These are phyloP conservation scores for Strobilomyces confusus DNA, from an alignment of 768 basidiomycete genomes.

Conservation along the genomic window DNA sequence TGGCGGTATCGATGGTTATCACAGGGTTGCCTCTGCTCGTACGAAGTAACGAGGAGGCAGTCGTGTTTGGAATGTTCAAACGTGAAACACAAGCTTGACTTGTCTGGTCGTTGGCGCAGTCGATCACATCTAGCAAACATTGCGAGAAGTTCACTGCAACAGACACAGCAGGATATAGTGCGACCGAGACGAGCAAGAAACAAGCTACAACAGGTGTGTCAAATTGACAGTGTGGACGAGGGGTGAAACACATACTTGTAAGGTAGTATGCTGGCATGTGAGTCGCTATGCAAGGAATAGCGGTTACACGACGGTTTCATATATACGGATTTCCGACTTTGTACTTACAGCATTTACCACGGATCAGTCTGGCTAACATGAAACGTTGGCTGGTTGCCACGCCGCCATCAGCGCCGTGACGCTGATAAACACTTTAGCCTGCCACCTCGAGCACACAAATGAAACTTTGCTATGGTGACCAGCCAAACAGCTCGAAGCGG, in stretches of 20 bases:
- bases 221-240: not conserved
- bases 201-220: slow-evolving; percentile 1
- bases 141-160: slow-evolving; percentile 7
- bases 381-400: no score
- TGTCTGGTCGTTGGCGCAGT: not conserved
- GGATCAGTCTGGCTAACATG: no score
- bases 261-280: slow-evolving; percentile 1
- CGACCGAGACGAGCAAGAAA: not conserved
- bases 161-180: not conserved
- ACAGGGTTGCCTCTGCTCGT: slow-evolving; percentile 7
- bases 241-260: slow-evolving; percentile 14
- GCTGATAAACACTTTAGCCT: no score
- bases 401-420: no score
- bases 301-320: not conserved
- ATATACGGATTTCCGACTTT: not conserved
- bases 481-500: no score
- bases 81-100: slow-evolving; percentile 1
- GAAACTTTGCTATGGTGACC: no score
- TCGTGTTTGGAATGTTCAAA: not conserved
- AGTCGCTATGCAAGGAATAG: not conserved
- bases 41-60: slow-evolving; percentile 15
- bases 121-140: slow-evolving; percentile 11
- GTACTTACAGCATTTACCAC: no score
- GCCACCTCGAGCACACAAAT: no score
- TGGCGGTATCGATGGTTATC: not conserved